Evolutionary conservation across 805 yeast genomes (phyloP).

Genomic region (Jamesozyma piceae): DNA sequence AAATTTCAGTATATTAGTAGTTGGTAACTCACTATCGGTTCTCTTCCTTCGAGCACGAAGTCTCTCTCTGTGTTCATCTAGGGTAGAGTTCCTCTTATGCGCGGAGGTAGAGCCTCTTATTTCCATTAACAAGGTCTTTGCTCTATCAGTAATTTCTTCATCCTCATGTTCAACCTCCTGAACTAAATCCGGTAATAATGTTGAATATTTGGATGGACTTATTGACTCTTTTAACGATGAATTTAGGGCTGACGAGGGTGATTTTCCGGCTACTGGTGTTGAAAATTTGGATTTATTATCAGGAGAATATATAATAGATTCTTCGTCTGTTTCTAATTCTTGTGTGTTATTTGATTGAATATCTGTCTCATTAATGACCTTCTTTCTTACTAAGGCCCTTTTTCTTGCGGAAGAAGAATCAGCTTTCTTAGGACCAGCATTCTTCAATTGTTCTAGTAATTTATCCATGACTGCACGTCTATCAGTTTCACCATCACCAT

Average conservation of each 20-base stretch:
- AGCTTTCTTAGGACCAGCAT: conserved; percentile 71
- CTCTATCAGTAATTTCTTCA: conserved; percentile 36
- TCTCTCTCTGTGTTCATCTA: conserved; percentile 24
- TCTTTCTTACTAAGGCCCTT: conserved; percentile 65
- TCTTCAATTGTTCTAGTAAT: conserved; percentile 74
- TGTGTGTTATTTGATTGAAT: conserved; percentile 8
- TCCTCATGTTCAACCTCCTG: conserved; percentile 16
- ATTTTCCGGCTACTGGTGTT: conserved; percentile 3
- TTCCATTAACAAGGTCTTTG: conserved; percentile 54
- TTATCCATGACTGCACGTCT: conserved; percentile 65
- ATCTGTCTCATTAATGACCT: conserved; percentile 32
- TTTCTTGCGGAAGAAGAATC: conserved; percentile 75
- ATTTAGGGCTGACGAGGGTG: not conserved
- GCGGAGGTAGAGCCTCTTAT: conserved; percentile 36
- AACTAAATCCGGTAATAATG: not conserved
- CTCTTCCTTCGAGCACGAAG: conserved; percentile 23
- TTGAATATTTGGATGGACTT: conserved; percentile 1
- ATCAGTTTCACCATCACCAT: conserved; percentile 16
- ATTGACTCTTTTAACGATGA: not conserved
- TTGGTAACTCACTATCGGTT: conserved; percentile 6
- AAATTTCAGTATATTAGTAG: conserved; percentile 12
- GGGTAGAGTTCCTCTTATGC: conserved; percentile 14
- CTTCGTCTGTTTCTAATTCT: conserved; percentile 20
- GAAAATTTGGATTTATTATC: conserved; percentile 6
- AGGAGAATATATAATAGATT: conserved; percentile 27